phyloP scores from a whole-genome alignment of 176 grass and related monocot species.

The Bothriochloa decipiens region DNA sequence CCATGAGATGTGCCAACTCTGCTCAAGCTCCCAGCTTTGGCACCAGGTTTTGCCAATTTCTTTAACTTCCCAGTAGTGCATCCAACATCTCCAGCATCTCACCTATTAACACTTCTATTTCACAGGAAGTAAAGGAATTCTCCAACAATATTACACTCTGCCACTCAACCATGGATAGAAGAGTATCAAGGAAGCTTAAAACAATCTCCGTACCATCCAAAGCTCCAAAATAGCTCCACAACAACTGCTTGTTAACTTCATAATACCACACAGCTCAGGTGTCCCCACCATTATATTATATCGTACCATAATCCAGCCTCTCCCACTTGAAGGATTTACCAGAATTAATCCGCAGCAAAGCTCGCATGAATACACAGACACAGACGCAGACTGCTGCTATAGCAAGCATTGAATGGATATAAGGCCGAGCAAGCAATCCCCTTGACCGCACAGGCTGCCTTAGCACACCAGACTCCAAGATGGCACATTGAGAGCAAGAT shows the following conservation, averaged over 20 bases:
- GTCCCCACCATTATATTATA: conserved; percentile 42
- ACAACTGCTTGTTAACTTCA: conserved; percentile 28
- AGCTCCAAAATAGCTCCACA: conserved; percentile 20
- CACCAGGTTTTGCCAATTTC: not conserved
- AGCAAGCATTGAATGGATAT: conserved; percentile 87
- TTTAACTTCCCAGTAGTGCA: not conserved
- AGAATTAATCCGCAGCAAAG: conserved; percentile 67
- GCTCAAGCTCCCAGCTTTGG: conserved; percentile 30
- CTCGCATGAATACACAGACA: conserved; percentile 85
- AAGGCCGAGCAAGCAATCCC: conserved; percentile 81
- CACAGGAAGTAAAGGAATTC: not conserved
- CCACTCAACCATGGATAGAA: conserved; percentile 8
- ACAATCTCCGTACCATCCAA: conserved; percentile 19
- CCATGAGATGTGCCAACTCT: conserved; percentile 29
- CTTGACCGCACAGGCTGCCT: conserved; percentile 50
- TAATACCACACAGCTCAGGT: conserved; percentile 13
- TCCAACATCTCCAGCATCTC: not conserved
- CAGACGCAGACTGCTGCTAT: conserved; percentile 98
- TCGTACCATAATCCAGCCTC: conserved; percentile 64
- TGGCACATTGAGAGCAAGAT: conserved; percentile 72
- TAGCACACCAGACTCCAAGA: conserved; percentile 53
- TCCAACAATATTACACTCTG: conserved; percentile 23
- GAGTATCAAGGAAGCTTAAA: conserved; percentile 27
- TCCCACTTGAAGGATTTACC: conserved; percentile 86
- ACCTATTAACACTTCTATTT: not conserved